These are phyloP conservation scores for Erythrophleum fordii DNA, from an alignment of 306 rosid species.

Conservation along the genomic window DNA sequence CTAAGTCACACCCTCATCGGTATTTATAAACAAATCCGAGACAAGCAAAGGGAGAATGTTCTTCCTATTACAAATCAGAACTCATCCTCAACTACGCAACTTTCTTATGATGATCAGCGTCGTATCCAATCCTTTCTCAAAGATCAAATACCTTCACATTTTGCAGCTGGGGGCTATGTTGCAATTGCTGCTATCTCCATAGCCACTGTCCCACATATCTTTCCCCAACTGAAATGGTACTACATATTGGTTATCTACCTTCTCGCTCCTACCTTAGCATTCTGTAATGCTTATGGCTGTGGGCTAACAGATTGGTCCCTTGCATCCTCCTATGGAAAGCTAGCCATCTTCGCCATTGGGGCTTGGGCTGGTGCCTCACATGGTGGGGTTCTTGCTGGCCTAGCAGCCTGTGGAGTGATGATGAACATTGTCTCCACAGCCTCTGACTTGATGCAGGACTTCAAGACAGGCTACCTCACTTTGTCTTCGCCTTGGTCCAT, in stretches of 20 bases:
- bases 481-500: conserved; percentile 58
- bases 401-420: conserved; percentile 67
- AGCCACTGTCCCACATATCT: conserved; percentile 51
- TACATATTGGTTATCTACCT: conserved; percentile 56
- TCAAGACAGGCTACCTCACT: conserved; percentile 60
- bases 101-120: conserved; percentile 52
- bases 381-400: conserved; percentile 56
- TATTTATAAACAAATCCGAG: conserved; percentile 40
- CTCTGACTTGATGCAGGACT: conserved; percentile 60
- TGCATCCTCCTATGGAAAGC: conserved; percentile 58
- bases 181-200: conserved; percentile 51
- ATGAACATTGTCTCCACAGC: conserved; percentile 67
- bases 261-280: conserved; percentile 61
- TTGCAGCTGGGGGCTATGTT: conserved; percentile 54
- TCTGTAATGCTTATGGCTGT: conserved; percentile 60
- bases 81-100: conserved; percentile 36
- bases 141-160: conserved; percentile 57
- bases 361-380: conserved; percentile 59
- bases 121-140: conserved; percentile 55
- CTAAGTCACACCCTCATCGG: conserved; percentile 47
- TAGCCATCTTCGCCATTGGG: conserved; percentile 60
- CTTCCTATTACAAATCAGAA: conserved; percentile 53
- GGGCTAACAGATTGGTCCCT: conserved; percentile 68
- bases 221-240: conserved; percentile 58
- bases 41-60: conserved; percentile 37